These are phyloP conservation scores for Podaxis sp. DNA, from an alignment of 768 basidiomycete species.

Conservation along the genomic window DNA sequence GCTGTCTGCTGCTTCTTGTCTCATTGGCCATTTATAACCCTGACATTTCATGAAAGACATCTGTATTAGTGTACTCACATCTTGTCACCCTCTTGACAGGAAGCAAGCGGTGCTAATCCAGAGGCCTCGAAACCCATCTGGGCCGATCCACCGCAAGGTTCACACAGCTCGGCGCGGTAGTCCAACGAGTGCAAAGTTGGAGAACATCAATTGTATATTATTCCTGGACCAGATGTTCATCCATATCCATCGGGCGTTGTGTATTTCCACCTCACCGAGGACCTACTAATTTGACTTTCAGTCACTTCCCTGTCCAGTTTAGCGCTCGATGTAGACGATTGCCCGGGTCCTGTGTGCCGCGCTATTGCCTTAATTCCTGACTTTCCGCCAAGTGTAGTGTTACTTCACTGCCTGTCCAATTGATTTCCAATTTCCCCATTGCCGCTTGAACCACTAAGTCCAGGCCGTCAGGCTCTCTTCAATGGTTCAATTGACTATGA, in stretches of 20 bases:
- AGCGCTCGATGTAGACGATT: neutral
- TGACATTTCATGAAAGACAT: slow-evolving; percentile 1
- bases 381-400: no score
- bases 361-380: no score
- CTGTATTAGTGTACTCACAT: slow-evolving; percentile 14
- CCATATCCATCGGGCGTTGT: neutral
- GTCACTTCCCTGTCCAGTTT: neutral
- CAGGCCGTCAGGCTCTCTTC: neutral
- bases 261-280: neutral
- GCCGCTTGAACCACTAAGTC: neutral
- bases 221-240: neutral
- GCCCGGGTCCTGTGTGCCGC: no score
- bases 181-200: neutral
- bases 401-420: no score
- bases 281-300: neutral
- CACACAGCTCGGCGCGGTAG: neutral
- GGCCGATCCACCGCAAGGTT: slow-evolving; percentile 26
- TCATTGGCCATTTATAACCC: neutral
- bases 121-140: slow-evolving; percentile 43
- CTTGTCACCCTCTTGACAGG: slow-evolving; percentile 19
- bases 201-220: neutral
- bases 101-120: slow-evolving; percentile 27
- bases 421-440: neutral
- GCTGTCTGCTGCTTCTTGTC: neutral
- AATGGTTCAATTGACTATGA: neutral